Evolutionary conservation across 2,329 filamentous ascomycete species (phyloP), one percentile per base, ranked within the genome.

Genomic region (Sarocladiaceae sp.): DNA sequence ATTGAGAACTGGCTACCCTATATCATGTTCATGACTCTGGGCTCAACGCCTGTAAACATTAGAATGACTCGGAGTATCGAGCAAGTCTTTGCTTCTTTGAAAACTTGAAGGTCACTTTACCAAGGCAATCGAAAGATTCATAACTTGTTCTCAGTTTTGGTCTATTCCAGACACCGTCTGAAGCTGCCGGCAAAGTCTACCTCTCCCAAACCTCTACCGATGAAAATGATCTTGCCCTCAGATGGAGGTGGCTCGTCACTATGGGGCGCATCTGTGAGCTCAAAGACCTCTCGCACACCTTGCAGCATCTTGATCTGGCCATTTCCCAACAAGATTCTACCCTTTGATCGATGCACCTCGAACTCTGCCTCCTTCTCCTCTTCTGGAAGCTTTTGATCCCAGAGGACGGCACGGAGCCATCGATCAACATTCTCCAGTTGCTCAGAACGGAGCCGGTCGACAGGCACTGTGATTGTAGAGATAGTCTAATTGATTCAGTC

Each of bases 221-320:
- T 84, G 35, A 85, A 55, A 9, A 85, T 75, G 40, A 85, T 65
- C 58, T 85, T 85, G 18, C 80, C 75, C 29, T 61, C 52, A 20
- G 53, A 51, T 10, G 58, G 48, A 11, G 46, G 45, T 33, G 49
- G 55, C 2, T 59, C 58, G 9, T 55, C 52, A 9, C 58, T 61
- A 9, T 61, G 53, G 4, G 67, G 64, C 6, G 66, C 68, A 52
- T 95, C 88, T 19, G 88, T 78, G 19, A 97, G 85, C 56, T 98
- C 93, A 61, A 97, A 98, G 13, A 97, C 77, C 55, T 96, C 91
- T 44, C 91, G 72, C 1, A 98, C 93, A 2, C 90, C 93, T 62
- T 98, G 93, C 6, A 97, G 73, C 50, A 97, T 79, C 59, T 88
- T 86, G 33, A 80, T 68, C 0, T 70, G 68, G 1, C 87, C 88